Percentiles rank a stretch among this genome's conserved stretches.
Evolutionary conservation across 2,329 filamentous ascomycete genomes (phyloP).

Genomic region (Pleoardoris graminearum): DNA sequence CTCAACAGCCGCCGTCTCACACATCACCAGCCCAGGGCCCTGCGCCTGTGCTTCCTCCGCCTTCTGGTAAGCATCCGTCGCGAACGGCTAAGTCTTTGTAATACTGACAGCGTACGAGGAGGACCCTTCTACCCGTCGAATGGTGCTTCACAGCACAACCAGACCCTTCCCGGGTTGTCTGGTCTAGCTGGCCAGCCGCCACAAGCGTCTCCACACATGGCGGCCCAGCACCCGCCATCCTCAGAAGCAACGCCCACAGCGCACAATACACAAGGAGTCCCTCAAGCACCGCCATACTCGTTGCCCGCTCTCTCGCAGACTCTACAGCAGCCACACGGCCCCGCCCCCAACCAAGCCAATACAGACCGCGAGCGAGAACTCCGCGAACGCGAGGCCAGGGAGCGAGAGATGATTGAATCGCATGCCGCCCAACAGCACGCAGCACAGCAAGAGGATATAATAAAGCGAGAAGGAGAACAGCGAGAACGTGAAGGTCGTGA

Average conservation of each 20-base stretch:
- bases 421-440: conserved; percentile 40
- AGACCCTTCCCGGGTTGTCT: conserved; percentile 51
- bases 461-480: conserved; percentile 50
- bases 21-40: conserved; percentile 42
- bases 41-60: conserved; percentile 45
- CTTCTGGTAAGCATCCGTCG: conserved; percentile 39
- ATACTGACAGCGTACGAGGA: conserved; percentile 28
- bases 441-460: conserved; percentile 60
- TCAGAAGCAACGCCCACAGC: conserved; percentile 41
- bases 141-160: conserved; percentile 41
- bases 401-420: conserved; percentile 60
- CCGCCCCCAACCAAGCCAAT: conserved; percentile 39
- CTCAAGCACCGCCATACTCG: conserved; percentile 48
- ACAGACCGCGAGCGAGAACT: conserved; percentile 53
- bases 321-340: conserved; percentile 44
- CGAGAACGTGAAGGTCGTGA: conserved; percentile 65
- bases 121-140: conserved; percentile 48
- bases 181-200: conserved; percentile 51
- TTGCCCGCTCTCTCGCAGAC: conserved; percentile 52
- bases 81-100: conserved; percentile 12
- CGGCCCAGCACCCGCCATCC: conserved; percentile 41
- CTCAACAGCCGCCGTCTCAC: conserved; percentile 38
- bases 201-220: conserved; percentile 46
- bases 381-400: conserved; percentile 47
- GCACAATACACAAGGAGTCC: conserved; percentile 37